Base-by-base conservation (phyloP, 192 early-diverging fungal species). In the Gaertneriomyces sp. region DNA sequence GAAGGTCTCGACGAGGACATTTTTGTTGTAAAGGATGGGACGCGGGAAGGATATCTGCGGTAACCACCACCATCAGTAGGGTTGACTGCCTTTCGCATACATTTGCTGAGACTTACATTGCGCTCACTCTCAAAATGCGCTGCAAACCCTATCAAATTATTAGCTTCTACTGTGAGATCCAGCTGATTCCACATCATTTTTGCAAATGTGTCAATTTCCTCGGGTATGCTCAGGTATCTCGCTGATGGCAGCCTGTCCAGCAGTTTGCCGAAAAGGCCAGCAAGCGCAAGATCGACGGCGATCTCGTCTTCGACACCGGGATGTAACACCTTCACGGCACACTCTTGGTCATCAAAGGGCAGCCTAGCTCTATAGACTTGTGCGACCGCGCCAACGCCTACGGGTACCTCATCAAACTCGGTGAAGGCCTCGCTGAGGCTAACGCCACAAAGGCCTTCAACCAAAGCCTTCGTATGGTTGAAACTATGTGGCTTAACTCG, bases 361-460 rank as follows among this genome's bases (percentile, higher is more conserved):
- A 73, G 44, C 5, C 49, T 19, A 4, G 65, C 70, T 7, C 70
- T 44, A 25, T 82, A 81, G 43, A 94, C 94, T 75, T 98, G 96
- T 0, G 94, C 94, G 67, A 98, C 93, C 7, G 96, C 93, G 4
- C 96, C 96, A 10, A 91, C 90, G 0, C 96, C 96, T 25, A 95
- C 75, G 0, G 94, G 93, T 0, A 54, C 72, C 33, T 79, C 76
- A 19, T 91, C 88, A 61, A 95, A 91, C 42, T 77, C 72, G 33
- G 81, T 82, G 80, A 98, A 95, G 6, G 93, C 66, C 9, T 85
- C 79, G 11, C 90, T 85, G 16, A 96, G 61, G 16, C 62, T 70
- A 9, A 61, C 70, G 9, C 80, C 84, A 61, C 16, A 42, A 79
- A 95, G 52, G 2, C 79, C 85, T 3, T 88, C 79, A 58, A 98